These are phyloP conservation scores for Spathaspora arborariae DNA, from an alignment of 805 yeast genomes.

Conservation along the genomic window DNA sequence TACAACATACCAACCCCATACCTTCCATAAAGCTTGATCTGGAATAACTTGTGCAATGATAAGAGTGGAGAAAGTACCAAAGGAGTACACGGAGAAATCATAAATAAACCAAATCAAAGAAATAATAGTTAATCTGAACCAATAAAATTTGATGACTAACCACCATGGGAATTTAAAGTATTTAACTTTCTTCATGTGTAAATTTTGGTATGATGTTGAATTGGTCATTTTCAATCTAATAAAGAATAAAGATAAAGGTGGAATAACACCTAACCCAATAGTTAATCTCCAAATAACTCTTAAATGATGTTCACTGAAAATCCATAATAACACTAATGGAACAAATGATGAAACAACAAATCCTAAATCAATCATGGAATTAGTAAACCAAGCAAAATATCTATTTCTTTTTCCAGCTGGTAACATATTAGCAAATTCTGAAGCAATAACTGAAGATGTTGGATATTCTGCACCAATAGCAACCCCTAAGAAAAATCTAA, in stretches of 20 bases:
- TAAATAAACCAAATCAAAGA: conserved; percentile 86
- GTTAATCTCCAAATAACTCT: conserved; percentile 90
- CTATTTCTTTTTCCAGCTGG: conserved; percentile 82
- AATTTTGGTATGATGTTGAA: conserved; percentile 65
- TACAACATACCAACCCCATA: conserved; percentile 91
- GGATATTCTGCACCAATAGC: conserved; percentile 97
- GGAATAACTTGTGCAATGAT: conserved; percentile 60
- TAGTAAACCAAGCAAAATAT: conserved; percentile 85
- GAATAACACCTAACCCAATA: conserved; percentile 84
- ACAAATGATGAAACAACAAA: conserved; percentile 82
- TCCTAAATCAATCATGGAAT: conserved; percentile 79
- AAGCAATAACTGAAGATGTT: conserved; percentile 87
- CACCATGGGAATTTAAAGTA: conserved; percentile 53
- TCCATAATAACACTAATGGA: conserved; percentile 82
- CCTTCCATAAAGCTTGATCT: conserved; percentile 58
- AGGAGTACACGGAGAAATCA: conserved; percentile 84
- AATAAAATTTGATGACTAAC: conserved; percentile 71
- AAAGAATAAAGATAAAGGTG: conserved; percentile 74
- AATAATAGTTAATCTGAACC: conserved; percentile 72
- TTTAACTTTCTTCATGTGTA: conserved; percentile 58
- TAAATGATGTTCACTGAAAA: conserved; percentile 66
- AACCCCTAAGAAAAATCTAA: conserved; percentile 83
- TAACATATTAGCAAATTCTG: conserved; percentile 78
- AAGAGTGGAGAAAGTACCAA: conserved; percentile 76
- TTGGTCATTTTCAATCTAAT: conserved; percentile 75